Evolutionary conservation across 2,329 filamentous ascomycete species (phyloP).

Genomic region (Sporothrix humicola): DNA sequence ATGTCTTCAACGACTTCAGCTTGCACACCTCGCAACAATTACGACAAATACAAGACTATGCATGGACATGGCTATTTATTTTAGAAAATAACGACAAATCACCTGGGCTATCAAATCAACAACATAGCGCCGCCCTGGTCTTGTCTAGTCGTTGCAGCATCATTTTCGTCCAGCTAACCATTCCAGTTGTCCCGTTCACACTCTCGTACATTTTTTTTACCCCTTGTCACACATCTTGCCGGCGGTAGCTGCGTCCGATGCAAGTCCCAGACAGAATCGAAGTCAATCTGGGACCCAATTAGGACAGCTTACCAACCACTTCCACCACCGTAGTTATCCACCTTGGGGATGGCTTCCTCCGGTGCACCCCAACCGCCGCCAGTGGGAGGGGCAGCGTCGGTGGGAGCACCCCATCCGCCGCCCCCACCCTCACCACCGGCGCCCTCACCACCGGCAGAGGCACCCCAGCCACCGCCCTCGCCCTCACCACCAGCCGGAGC

Average conservation of each 20-base stretch:
- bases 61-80: not conserved
- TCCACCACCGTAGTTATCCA: no score
- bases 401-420: not conserved
- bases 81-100: not conserved
- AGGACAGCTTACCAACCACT: no score
- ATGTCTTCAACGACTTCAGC: not conserved
- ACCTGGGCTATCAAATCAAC: conserved; percentile 16
- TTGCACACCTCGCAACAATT: not conserved
- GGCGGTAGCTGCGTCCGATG: no score
- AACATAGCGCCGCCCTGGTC: not conserved
- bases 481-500: not conserved
- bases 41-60: not conserved
- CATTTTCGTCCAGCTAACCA: no score
- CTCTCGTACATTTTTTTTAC: not conserved
- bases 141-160: not conserved
- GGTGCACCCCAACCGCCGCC: no score
- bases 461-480: not conserved
- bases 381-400: not conserved
- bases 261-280: not conserved
- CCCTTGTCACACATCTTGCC: not conserved
- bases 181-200: not conserved
- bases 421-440: not conserved
- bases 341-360: no score
- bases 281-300: not conserved
- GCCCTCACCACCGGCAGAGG: not conserved